Evolutionary conservation across 2,329 filamentous ascomycete species (phyloP), one percentile per base, ranked within the genome.

Genomic region (Phialemoniopsis sp.): DNA sequence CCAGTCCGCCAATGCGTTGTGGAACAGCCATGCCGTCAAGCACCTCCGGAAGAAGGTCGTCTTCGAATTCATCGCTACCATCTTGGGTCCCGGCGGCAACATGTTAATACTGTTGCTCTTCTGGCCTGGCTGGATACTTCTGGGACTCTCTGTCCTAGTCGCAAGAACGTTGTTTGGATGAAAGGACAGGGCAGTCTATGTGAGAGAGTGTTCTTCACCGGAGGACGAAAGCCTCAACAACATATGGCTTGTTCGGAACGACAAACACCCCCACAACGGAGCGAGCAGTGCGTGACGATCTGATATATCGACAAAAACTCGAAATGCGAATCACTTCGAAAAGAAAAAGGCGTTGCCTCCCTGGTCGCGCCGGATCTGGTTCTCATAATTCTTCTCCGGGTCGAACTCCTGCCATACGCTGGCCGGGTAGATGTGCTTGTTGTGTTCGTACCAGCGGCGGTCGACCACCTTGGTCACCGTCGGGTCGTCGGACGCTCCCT

Each of bases 351-450:
- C 81, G 63, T 98, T 98, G 12, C 93, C 93, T 40, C 89, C 83
- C 12, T 78, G 77, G 64, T 98, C 93, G 54, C 89, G 86, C 52
- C 87, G 78, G 30, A 90, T 78, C 50, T 87, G 80, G 47, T 72
- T 76, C 55, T 80, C 76, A 66, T 95, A 95, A 53, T 96, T 87
- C 62, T 86, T 87, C 45, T 88, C 87, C 1, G 89, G 85, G 49
- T 95, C 90, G 59, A 95, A 98, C 46, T 95, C 87, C 52, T 90
- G 88, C 93, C 93, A 98, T 34, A 91, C 78, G 58, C 88, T 97
- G 15, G 91, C 91, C 1, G 93, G 93, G 59, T 91, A 98, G 42
- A 98, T 97, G 62, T 98, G 93, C 65, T 97, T 98, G 60, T 97
- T 96, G 55, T 83, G 80, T 68, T 96, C 89, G 60, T 96, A 98